These are phyloP conservation scores for Metschnikowia baotianmanensis DNA, from an alignment of 805 yeast genomes.

Conservation along the genomic window DNA sequence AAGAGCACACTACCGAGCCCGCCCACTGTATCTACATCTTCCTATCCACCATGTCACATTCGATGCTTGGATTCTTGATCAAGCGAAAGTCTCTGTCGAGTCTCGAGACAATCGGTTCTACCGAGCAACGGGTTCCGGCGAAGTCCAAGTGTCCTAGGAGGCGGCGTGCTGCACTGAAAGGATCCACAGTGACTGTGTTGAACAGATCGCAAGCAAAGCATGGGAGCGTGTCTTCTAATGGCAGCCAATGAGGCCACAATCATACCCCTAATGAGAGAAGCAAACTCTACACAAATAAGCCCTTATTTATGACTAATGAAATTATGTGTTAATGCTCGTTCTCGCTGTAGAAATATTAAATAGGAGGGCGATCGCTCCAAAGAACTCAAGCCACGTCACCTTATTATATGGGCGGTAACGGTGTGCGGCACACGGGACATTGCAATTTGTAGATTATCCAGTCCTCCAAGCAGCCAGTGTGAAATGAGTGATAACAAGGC, in stretches of 20 bases:
- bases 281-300: background rate
- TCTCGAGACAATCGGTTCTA: slow-evolving; percentile 1
- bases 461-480: slow-evolving; percentile 78
- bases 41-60: slow-evolving; percentile 1
- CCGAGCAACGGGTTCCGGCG: background rate
- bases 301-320: slow-evolving; percentile 10
- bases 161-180: slow-evolving; percentile 3
- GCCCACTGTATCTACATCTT: too few species aligned
- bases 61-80: slow-evolving; percentile 3
- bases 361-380: too few species aligned
- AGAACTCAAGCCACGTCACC: background rate
- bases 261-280: background rate
- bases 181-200: slow-evolving; percentile 3
- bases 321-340: background rate
- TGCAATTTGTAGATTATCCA: slow-evolving; percentile 94
- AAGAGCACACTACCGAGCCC: too few species aligned
- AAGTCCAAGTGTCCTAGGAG: background rate
- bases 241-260: too few species aligned
- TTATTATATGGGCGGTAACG: slow-evolving; percentile 69
- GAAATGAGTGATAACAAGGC: slow-evolving; percentile 90
- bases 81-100: slow-evolving; percentile 9
- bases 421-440: slow-evolving; percentile 89
- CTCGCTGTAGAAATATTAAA: too few species aligned
- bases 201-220: slow-evolving; percentile 11
- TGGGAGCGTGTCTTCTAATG: slow-evolving; percentile 4